phyloP scores from a whole-genome alignment of 495 filamentous ascomycete species.

The Tuber magnatum region DNA sequence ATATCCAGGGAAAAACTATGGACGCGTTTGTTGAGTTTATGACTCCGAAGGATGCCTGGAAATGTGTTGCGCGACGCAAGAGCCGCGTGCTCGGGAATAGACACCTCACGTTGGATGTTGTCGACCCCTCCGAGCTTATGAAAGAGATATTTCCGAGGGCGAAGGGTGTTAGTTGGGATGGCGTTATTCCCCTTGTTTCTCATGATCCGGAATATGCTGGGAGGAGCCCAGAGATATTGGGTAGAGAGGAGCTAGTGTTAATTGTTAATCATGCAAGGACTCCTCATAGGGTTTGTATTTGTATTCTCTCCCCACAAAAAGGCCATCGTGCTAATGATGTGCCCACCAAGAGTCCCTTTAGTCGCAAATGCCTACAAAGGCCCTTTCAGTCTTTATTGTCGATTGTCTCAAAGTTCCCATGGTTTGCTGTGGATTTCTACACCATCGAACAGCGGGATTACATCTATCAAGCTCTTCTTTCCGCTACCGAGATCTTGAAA shows the following conservation, averaged over 20 bases:
- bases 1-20: constrained; percentile 40
- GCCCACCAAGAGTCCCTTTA: constrained; percentile 38
- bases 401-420: constrained; percentile 41
- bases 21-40: constrained; percentile 41
- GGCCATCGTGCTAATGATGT: constrained; percentile 8
- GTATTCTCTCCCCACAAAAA: background rate
- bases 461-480: constrained; percentile 37
- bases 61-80: constrained; percentile 40
- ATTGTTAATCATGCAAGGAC: constrained; percentile 41
- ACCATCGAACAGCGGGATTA: constrained; percentile 40
- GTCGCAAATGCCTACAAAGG: constrained; percentile 40
- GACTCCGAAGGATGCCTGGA: constrained; percentile 40
- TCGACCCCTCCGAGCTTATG: constrained; percentile 41
- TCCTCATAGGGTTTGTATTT: constrained; percentile 38
- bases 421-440: constrained; percentile 39
- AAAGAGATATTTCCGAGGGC: constrained; percentile 41
- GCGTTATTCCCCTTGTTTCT: constrained; percentile 35
- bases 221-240: constrained; percentile 33
- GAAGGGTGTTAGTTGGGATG: constrained; percentile 40
- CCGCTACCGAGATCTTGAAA: constrained; percentile 40
- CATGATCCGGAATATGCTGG: constrained; percentile 26
- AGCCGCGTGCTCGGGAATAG: constrained; percentile 39
- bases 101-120: constrained; percentile 39
- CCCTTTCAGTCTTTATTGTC: constrained; percentile 41
- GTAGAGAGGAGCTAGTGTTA: constrained; percentile 38